Evolutionary conservation across 106 monocot species (phyloP).

Genomic region (Agapanthus africanus): DNA sequence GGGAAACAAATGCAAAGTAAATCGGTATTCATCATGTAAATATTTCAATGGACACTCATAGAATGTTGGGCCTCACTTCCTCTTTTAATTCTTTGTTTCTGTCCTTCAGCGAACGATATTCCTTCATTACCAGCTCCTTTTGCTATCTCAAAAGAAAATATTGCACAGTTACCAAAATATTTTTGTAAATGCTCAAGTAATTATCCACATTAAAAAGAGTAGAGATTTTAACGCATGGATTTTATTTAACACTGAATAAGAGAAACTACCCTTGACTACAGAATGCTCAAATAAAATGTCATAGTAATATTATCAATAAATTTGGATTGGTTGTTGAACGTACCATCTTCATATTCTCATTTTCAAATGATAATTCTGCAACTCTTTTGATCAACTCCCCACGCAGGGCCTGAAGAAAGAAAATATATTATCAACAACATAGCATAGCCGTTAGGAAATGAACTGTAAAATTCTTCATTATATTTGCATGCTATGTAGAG

Average conservation of each 20-base stretch:
- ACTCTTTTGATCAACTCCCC: slow-evolving; percentile 65
- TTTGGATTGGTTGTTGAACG: not conserved
- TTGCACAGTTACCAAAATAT: not conserved
- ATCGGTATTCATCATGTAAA: not conserved
- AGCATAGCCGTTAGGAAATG: not conserved
- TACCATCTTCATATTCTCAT: slow-evolving; percentile 68
- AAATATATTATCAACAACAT: not conserved
- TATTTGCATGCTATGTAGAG: not conserved
- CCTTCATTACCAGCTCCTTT: slow-evolving; percentile 49
- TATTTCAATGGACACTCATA: not conserved
- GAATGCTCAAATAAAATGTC: not conserved
- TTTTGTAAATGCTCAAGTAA: not conserved
- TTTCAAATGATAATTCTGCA: slow-evolving; percentile 51
- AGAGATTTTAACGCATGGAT: not conserved
- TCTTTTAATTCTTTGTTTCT: slow-evolving; percentile 54
- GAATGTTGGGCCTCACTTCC: slow-evolving; percentile 23
- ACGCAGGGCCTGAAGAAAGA: slow-evolving; percentile 42
- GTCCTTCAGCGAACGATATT: slow-evolving; percentile 45
- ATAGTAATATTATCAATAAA: no score
- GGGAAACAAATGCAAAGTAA: not conserved
- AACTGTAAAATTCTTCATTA: not conserved
- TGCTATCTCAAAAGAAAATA: slow-evolving; percentile 26
- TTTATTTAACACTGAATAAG: not conserved
- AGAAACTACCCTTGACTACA: not conserved
- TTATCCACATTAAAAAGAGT: not conserved